Base-by-base conservation (phyloP, 106 monocot genomes). In the Allium sativum region DNA sequence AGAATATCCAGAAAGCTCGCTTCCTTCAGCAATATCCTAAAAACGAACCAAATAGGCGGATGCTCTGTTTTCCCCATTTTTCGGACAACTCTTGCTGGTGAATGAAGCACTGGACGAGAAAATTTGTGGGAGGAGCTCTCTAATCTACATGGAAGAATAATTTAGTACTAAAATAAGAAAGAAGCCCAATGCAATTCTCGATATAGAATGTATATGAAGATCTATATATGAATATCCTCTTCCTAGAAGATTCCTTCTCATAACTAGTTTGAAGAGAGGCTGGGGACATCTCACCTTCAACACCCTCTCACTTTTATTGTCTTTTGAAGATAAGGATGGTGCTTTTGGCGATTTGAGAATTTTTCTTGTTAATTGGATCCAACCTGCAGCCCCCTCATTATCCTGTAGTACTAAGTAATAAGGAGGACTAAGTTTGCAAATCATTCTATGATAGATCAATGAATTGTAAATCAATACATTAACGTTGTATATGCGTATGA, bases 21-120 rank as follows among this genome's bases (percentile, higher is more conserved):
- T 62, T 59, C 87, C 84, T 72, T 96, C 96, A 84, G 84, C 78
- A 46, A 81, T 66, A 20, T 62, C 62, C 65, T 82, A 75, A 40
- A 70, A 75, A 65, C 96, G 91, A 64, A 96, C 75, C 46, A 91
- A 82, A 82, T 88, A 87, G 48, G 91, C 96, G 58, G 96, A 87
- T 62, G 96, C 90, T 69, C 96, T 84, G 78, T 96, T 77, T 85
- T 96, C 51, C 96, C 96, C 84, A 96, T 88, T 73, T 96, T 91
- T 65, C 78, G 87, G 66, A 96, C 96, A 70, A 96, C 96, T 68
- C 96, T 82, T 11, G 96, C 87, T 42, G 96, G 87, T 41, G 91
- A 87, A 78, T 96, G 96, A 70, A 96, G 87, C 42, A 91, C 91
- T 40, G 96, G 96, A 7, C 96, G 90, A 72, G 96, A 96, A 59